Base-by-base conservation (phyloP, 2,329 filamentous ascomycete species). In the Pseudogymnoascus sp. region DNA sequence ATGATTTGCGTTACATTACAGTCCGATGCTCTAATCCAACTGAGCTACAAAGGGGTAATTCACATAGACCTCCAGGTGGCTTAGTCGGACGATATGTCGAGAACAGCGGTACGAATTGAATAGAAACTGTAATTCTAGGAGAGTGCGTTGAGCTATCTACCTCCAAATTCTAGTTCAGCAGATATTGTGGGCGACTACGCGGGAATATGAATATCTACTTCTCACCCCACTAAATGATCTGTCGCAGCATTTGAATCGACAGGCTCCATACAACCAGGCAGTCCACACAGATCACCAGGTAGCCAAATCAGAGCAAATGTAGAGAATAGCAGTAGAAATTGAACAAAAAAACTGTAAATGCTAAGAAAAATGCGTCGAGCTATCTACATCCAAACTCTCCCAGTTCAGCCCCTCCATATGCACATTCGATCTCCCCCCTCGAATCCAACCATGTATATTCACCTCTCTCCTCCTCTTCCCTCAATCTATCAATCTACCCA, bases 21-120 rank as follows among this genome's bases (percentile, higher is more conserved):
- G 48, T 58, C 48, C 48, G 48, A 58, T 58, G 48, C 48, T 58
- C 48, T 58, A 58, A 58, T 58, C 48, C 48, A 58, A 58, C 51
- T 58, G 51, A 58, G 51, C 51, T 58, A 58, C 51, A 58, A 33
- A 58, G 51, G 51, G 51, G 27, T 51, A 51, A 29, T 21, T 51
- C 21, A 21, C 21, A 21, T 21, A 21, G 21, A 21, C 4, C 21
- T 4, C 17, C 25, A 12, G 27, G 8, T 6, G 10, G 13, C 8
- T 2, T 5, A 13, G 29, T 55, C 48, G 31, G 0, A 55, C 9
- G 2, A 55, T 2, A 33, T 55, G 9, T 17, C 4, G 5, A 55
- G 29, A 55, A 9, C 12, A 33, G n/a, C 9, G 17, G 12, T 51
- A 29, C 4, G 31, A 31, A 31, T 15, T 10, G 44, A 51, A 51